Evolutionary conservation across 164 flowering plant species (phyloP), one percentile per base, ranked within the genome.

Genomic region (Aristolochia contorta): DNA sequence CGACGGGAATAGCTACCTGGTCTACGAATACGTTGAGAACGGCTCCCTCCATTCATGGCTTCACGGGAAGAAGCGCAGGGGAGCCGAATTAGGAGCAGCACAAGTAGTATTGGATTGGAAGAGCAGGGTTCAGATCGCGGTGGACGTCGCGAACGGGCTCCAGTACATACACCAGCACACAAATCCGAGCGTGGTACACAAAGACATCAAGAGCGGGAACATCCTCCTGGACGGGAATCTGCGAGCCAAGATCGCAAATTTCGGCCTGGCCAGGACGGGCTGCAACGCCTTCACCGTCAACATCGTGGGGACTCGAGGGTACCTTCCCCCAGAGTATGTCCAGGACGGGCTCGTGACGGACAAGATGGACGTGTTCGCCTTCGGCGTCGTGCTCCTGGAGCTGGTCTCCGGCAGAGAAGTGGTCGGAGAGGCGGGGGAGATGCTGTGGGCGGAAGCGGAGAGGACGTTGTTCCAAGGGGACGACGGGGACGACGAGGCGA

Each of bases 281-380:
- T 83, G 83, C 81, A 92, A 89, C 54, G 98, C 95, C 58, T 83
- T 92, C 49, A 92, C 98, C 20, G 77, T 72, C 81, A 85, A 82
- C 83, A 83, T 92, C 43, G 92, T 89, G 16, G 98, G 98, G 16
- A 91, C 96, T 0, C 96, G 84, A 59, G 98, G 98, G n/a, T 92
- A 92, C 71, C 82, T 92, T n/a, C 86, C 98, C 0, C 96, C 98
- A 0, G 98, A 92, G 69, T 89, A 89, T 49, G 67, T 92, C 2
- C 63, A 78, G 0, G 91, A 92, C 23, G 98, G 98, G 24, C 73
- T 85, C 18, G 91, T 92, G 6, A 79, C 95, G 0, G 82, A 89
- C 0, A 92, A 78, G 62, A 82, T 87, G 80, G 98, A 92, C 58
- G 86, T 92, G 16, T 92, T 87, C 70, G 77, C 98, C 0, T 92